A percentile compares a stretch with the other conserved stretches of the same genome.
phyloP scores from a whole-genome alignment of 2,329 filamentous ascomycete species.

The Chaetomium olivaceum region DNA sequence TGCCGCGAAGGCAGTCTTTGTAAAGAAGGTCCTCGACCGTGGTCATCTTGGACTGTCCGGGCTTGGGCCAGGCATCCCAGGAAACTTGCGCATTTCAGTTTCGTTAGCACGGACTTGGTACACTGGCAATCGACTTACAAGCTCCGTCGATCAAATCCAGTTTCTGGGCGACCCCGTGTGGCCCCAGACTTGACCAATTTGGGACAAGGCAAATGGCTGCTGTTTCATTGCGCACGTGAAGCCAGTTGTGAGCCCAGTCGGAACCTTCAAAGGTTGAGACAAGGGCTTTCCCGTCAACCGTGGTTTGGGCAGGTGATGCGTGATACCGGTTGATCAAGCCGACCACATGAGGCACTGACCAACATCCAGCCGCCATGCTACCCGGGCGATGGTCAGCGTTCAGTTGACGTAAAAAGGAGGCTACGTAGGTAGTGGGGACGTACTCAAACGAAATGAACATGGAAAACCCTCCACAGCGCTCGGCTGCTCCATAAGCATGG shows the following conservation, averaged over 20 bases:
- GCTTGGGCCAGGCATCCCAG: slow-evolving; percentile 53
- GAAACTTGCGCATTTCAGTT: slow-evolving; percentile 40
- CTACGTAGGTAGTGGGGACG: not conserved
- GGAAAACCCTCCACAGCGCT: slow-evolving; percentile 35
- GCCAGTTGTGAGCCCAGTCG: slow-evolving; percentile 46
- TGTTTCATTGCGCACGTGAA: slow-evolving; percentile 40
- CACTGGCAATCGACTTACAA: slow-evolving; percentile 24
- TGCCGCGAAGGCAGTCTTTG: slow-evolving; percentile 41
- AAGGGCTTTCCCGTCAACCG: slow-evolving; percentile 44
- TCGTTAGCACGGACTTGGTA: not conserved
- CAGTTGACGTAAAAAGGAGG: not conserved
- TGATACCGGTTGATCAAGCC: slow-evolving; percentile 43
- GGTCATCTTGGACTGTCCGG: slow-evolving; percentile 42
- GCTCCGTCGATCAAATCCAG: slow-evolving; percentile 33
- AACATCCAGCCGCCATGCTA: slow-evolving; percentile 36
- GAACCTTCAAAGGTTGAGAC: slow-evolving; percentile 57
- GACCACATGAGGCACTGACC: slow-evolving; percentile 31
- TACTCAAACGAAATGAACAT: slow-evolving; percentile 42
- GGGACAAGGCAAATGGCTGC: slow-evolving; percentile 45
- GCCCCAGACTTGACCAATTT: slow-evolving; percentile 49
- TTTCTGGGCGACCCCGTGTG: slow-evolving; percentile 34
- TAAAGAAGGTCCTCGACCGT: slow-evolving; percentile 45
- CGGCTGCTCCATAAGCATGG: slow-evolving; percentile 39
- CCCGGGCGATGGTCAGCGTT: slow-evolving; percentile 18
- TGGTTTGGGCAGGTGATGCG: slow-evolving; percentile 42